phyloP scores from a whole-genome alignment of 75 land plant genomes.

The Larix kaempferi region DNA sequence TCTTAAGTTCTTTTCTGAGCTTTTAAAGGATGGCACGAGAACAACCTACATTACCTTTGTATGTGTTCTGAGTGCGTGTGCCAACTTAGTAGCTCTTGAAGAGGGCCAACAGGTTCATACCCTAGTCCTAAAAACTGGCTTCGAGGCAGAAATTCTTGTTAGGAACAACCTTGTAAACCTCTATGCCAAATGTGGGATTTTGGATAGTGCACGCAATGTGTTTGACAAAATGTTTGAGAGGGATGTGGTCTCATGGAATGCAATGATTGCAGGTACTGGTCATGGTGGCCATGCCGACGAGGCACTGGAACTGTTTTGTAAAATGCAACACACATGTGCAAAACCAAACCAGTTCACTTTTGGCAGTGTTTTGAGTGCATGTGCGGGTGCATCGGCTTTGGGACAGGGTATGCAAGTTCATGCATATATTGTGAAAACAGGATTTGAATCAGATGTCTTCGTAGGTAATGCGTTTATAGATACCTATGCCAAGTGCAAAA shows the following conservation, averaged over 20 bases:
- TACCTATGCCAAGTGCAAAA: slow-evolving; percentile 32
- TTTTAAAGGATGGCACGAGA: slow-evolving; percentile 21
- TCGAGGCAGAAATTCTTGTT: slow-evolving; percentile 6
- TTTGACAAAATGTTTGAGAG: slow-evolving; percentile 8
- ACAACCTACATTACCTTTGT: slow-evolving; percentile 40
- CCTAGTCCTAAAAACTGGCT: not conserved
- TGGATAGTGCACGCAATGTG: slow-evolving; percentile 11
- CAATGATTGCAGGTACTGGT: slow-evolving; percentile 16
- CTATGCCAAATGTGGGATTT: slow-evolving; percentile 28
- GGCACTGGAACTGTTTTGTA: not conserved
- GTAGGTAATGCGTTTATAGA: slow-evolving; percentile 33
- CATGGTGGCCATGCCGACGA: slow-evolving; percentile 8
- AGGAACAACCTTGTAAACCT: slow-evolving; percentile 6
- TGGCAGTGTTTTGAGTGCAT: slow-evolving; percentile 25
- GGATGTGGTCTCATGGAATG: slow-evolving; percentile 24
- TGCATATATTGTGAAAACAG: slow-evolving; percentile 6
- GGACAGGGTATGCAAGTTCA: slow-evolving; percentile 27
- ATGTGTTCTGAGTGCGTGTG: slow-evolving; percentile 36
- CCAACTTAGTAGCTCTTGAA: slow-evolving; percentile 30
- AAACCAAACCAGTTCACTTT: not conserved
- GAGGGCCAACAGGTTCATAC: slow-evolving; percentile 41
- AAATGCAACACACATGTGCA: not conserved
- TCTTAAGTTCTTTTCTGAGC: slow-evolving; percentile 30
- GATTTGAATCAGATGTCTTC: slow-evolving; percentile 26
- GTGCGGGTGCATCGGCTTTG: slow-evolving; percentile 7